Evolutionary conservation across 2,329 filamentous ascomycete species (phyloP).

Genomic region (Colletotrichum phormii): DNA sequence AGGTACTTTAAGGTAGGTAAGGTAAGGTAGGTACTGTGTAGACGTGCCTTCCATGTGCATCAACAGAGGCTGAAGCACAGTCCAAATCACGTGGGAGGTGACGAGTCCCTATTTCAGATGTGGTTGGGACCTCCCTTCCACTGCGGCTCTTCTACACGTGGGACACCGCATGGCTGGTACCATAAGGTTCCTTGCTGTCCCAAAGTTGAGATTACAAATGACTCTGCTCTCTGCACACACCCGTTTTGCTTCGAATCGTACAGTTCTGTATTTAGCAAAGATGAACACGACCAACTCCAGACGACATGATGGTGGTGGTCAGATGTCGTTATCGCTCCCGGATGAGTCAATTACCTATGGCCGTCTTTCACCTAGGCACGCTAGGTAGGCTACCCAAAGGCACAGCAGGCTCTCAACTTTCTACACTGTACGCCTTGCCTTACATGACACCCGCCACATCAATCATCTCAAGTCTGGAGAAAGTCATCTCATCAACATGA

Average conservation of each 20-base stretch:
- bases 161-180: background rate
- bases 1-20: no score
- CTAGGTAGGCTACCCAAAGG: background rate
- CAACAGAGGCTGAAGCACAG: background rate
- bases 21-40: no score
- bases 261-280: constrained; percentile 29
- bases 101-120: constrained; percentile 30
- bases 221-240: constrained; percentile 11
- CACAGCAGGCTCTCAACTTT: background rate
- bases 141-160: background rate
- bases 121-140: constrained; percentile 27
- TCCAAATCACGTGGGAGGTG: constrained; percentile 20
- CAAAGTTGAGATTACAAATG: constrained; percentile 15
- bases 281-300: constrained; percentile 18
- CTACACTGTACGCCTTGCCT: background rate
- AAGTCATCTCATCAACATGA: constrained; percentile 21
- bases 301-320: background rate
- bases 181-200: background rate
- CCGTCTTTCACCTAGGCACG: no score
- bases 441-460: background rate
- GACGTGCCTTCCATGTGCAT: background rate
- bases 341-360: background rate
- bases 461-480: background rate
- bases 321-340: background rate
- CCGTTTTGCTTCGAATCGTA: constrained; percentile 25